These are phyloP conservation scores for Nicotiana attenuata DNA, from an alignment of 257 asterid species.

Conservation along the genomic window DNA sequence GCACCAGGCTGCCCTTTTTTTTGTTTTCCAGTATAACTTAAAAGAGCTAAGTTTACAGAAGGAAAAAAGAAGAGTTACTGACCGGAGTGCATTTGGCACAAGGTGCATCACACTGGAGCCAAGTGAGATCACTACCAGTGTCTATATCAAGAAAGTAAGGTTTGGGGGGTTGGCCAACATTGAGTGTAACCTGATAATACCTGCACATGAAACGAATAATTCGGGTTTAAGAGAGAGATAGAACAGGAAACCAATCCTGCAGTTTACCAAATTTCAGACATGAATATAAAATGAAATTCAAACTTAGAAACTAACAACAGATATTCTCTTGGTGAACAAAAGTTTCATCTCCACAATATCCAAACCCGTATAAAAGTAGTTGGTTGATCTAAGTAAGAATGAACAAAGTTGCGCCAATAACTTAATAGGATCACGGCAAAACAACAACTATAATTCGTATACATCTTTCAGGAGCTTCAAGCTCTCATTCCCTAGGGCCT, in stretches of 20 bases:
- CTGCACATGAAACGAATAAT: conserved; percentile 28
- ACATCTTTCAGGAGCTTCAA: too few species aligned
- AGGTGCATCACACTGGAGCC: conserved; percentile 97
- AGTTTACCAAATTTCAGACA: background rate
- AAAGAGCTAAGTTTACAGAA: background rate
- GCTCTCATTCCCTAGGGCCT: too few species aligned
- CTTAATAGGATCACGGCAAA: background rate
- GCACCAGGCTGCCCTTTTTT: too few species aligned
- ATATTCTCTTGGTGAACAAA: background rate
- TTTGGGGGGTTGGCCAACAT: conserved; percentile 61
- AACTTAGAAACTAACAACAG: background rate
- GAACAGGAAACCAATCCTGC: background rate
- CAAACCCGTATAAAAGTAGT: background rate
- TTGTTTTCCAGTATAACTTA: background rate
- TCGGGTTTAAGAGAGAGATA: background rate
- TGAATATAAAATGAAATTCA: background rate
- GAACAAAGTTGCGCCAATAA: background rate
- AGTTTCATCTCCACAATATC: background rate
- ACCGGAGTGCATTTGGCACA: conserved; percentile 75
- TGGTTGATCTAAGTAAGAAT: background rate
- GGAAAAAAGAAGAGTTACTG: background rate
- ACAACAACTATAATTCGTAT: background rate
- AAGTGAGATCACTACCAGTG: conserved; percentile 93
- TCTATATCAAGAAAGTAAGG: conserved; percentile 75
- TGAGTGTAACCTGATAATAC: conserved; percentile 59